Evolutionary conservation across 2,329 filamentous ascomycete species (phyloP).

Genomic region (Pseudogymnoascus pannorum): DNA sequence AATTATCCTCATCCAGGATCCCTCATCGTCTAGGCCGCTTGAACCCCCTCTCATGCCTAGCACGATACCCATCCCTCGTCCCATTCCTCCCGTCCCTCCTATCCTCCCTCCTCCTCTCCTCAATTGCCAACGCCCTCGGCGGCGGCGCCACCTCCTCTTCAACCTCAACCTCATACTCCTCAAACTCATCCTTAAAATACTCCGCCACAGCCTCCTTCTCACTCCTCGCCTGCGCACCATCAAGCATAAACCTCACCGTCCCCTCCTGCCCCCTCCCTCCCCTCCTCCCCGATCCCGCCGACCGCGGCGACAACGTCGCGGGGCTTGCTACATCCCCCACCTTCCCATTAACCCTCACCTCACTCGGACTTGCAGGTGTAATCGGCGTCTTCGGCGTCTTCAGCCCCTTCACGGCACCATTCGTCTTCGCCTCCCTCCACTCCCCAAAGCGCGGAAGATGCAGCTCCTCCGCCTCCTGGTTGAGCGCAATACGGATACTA

Average conservation of each 20-base stretch:
- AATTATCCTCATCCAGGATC: background rate
- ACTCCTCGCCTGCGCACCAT: constrained; percentile 63
- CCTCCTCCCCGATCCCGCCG: constrained; percentile 23
- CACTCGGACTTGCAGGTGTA: constrained; percentile 28
- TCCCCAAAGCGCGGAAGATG: constrained; percentile 56
- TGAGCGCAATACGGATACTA: constrained; percentile 77
- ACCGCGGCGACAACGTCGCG: constrained; percentile 26
- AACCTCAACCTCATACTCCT: constrained; percentile 70
- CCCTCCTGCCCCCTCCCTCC: constrained; percentile 47
- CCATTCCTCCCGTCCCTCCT: constrained; percentile 1
- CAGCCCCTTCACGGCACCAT: constrained; percentile 28
- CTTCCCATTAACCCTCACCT: constrained; percentile 24
- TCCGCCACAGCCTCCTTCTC: constrained; percentile 62
- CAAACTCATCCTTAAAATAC: constrained; percentile 67
- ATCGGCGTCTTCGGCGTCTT: constrained; percentile 30
- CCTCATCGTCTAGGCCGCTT: background rate
- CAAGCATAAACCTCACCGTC: constrained; percentile 84
- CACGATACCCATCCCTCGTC: background rate
- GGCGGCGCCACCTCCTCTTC: constrained; percentile 50
- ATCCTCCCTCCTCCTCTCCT: background rate
- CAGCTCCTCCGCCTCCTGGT: constrained; percentile 65
- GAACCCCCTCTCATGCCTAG: background rate
- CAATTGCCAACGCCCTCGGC: background rate
- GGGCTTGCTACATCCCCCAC: constrained; percentile 23
- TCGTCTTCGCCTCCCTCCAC: constrained; percentile 39